Percentiles rank a stretch among this genome's conserved stretches.
These are phyloP conservation scores for Aspergillus puulaauensis DNA, from an alignment of 2,329 filamentous ascomycete species.

Conservation along the genomic window DNA sequence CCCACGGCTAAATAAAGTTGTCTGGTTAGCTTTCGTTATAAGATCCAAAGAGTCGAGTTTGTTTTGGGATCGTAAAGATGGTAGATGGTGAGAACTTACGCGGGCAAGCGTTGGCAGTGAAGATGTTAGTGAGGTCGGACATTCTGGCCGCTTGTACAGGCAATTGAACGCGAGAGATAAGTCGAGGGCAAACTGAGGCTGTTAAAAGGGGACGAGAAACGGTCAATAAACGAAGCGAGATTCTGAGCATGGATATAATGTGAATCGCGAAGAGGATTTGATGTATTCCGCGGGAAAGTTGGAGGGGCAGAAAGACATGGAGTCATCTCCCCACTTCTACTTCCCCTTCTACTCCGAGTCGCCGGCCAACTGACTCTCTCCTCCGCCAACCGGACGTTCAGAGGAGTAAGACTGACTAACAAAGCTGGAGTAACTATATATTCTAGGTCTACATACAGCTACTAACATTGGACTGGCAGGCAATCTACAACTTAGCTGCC, in stretches of 20 bases:
- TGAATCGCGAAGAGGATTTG: constrained; percentile 7
- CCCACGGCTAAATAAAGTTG: constrained; percentile 33
- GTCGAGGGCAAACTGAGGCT: constrained; percentile 2
- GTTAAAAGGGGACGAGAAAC: constrained; percentile 13
- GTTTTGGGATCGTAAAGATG: background rate
- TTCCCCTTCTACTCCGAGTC: background rate
- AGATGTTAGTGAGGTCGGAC: constrained; percentile 41
- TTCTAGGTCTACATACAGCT: background rate
- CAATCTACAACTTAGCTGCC: constrained; percentile 9
- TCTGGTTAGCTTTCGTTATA: constrained; percentile 7
- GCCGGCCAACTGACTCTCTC: background rate
- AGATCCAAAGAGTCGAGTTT: background rate
- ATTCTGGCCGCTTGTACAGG: constrained; percentile 27
- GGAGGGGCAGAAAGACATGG: background rate
- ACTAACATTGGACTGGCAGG: background rate
- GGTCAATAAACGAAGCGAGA: constrained; percentile 22
- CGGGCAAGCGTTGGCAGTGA: constrained; percentile 46
- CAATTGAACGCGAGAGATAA: constrained; percentile 13
- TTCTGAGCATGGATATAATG: constrained; percentile 24
- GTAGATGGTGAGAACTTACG: constrained; percentile 33
- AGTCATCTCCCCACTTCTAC: background rate
- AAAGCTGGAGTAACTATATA: background rate
- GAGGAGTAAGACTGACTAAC: background rate
- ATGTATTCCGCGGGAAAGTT: constrained; percentile 22
- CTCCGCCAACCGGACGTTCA: too few relatives aligned